phyloP scores from a whole-genome alignment of 2,329 filamentous ascomycete genomes.

The Nannizziopsis barbatae region DNA sequence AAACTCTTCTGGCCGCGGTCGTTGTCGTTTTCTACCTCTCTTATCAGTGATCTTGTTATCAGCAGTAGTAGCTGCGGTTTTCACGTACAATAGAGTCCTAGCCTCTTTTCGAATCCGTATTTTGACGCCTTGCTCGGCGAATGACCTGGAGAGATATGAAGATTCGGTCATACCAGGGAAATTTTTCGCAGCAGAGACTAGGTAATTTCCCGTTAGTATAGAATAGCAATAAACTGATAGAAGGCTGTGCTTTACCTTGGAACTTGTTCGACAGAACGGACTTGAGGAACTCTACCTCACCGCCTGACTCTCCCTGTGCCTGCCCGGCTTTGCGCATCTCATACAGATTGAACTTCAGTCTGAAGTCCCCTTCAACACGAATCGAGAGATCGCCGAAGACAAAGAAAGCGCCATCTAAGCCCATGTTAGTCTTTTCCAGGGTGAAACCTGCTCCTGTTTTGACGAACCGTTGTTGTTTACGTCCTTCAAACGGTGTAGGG shows the following conservation, averaged over 20 bases:
- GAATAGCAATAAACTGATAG: too few species aligned
- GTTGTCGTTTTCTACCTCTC: slow-evolving; percentile 29
- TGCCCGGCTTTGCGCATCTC: slow-evolving; percentile 50
- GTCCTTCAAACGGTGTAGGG: slow-evolving; percentile 71
- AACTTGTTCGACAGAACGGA: slow-evolving; percentile 56
- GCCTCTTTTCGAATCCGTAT: slow-evolving; percentile 75
- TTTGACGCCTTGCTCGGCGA: slow-evolving; percentile 78
- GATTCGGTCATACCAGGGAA: slow-evolving; percentile 74
- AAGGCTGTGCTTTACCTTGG: slow-evolving; percentile 41
- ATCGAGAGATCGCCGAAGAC: slow-evolving; percentile 84
- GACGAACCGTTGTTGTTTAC: slow-evolving; percentile 49
- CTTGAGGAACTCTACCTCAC: slow-evolving; percentile 42
- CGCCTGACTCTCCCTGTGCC: slow-evolving; percentile 17
- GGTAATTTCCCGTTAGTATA: neutral
- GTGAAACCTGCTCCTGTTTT: neutral
- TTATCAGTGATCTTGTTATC: slow-evolving; percentile 15
- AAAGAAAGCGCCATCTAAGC: slow-evolving; percentile 65
- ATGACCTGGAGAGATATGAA: slow-evolving; percentile 66
- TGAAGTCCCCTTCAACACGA: slow-evolving; percentile 59
- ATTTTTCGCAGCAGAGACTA: slow-evolving; percentile 47
- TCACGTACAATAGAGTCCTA: slow-evolving; percentile 39
- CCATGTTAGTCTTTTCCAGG: neutral
- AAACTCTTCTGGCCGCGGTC: slow-evolving; percentile 31
- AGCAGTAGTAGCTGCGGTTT: neutral
- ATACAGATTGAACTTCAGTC: slow-evolving; percentile 66